A percentile compares a stretch with the other conserved stretches of the same genome.
phyloP scores from a whole-genome alignment of 2,329 filamentous ascomycete species.

The Xylariaceae sp. region DNA sequence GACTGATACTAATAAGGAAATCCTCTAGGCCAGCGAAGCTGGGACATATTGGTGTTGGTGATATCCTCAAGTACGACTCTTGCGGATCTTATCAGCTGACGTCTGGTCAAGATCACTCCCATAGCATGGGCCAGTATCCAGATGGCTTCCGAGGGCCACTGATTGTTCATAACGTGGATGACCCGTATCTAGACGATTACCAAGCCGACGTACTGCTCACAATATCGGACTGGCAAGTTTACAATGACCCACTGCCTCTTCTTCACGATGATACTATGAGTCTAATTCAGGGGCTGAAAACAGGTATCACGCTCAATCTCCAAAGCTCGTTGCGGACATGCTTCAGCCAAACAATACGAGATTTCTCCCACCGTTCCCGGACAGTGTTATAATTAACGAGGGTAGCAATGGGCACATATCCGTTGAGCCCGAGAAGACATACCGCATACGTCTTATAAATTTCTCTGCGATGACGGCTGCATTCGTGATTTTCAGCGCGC shows the following conservation, averaged over 20 bases:
- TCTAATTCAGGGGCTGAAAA: conserved; percentile 30
- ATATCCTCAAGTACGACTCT: not conserved
- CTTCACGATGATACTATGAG: conserved; percentile 30
- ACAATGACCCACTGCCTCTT: conserved; percentile 10
- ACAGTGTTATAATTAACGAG: conserved; percentile 40
- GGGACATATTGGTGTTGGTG: conserved; percentile 45
- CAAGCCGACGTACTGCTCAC: conserved; percentile 56
- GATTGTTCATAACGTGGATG: conserved; percentile 53
- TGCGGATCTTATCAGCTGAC: conserved; percentile 12
- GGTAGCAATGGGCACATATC: conserved; percentile 34
- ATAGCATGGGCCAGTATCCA: conserved; percentile 59
- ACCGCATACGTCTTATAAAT: conserved; percentile 44
- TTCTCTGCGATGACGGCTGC: conserved; percentile 40
- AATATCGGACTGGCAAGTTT: conserved; percentile 49
- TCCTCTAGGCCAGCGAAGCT: conserved; percentile 33
- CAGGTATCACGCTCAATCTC: conserved; percentile 40
- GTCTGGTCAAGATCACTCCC: conserved; percentile 48
- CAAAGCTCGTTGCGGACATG: conserved; percentile 37
- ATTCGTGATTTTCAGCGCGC: conserved; percentile 40
- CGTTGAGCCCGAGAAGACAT: conserved; percentile 39
- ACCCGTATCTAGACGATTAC: conserved; percentile 47
- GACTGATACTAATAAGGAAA: not conserved
- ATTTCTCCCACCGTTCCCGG: conserved; percentile 38
- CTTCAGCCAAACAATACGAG: conserved; percentile 36
- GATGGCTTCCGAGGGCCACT: conserved; percentile 60